These are phyloP conservation scores for Misopates orontium DNA, from an alignment of 257 asterid species.

Conservation along the genomic window DNA sequence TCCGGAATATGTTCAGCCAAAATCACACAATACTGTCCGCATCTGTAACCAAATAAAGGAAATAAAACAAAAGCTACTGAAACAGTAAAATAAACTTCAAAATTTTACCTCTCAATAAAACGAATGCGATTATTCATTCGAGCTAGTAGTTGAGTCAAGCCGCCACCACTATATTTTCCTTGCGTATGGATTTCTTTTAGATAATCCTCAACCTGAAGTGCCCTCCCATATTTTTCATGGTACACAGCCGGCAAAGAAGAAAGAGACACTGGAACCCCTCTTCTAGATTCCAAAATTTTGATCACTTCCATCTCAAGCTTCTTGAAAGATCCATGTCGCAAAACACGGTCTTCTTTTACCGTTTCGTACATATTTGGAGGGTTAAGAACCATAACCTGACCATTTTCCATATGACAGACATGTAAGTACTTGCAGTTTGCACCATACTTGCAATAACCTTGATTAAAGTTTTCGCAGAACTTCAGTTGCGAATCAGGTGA, in stretches of 20 bases:
- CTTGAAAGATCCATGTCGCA: constrained; percentile 22
- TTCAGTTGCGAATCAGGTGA: neutral
- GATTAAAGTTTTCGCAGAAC: constrained; percentile 29
- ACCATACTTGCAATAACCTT: constrained; percentile 38
- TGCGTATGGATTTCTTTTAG: constrained; percentile 19
- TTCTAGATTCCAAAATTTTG: constrained; percentile 28
- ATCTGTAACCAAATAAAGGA: constrained; percentile 1
- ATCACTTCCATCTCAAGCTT: constrained; percentile 31
- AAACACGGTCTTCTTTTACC: neutral
- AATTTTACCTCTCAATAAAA: constrained; percentile 25
- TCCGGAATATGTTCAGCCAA: constrained; percentile 27
- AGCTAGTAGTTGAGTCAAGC: constrained; percentile 25
- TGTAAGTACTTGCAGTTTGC: constrained; percentile 37
- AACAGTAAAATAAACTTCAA: neutral
- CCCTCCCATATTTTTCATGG: constrained; percentile 30
- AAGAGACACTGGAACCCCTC: constrained; percentile 35
- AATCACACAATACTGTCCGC: constrained; percentile 30
- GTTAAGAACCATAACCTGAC: constrained; percentile 30
- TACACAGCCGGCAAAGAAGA: constrained; percentile 34
- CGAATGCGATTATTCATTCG: constrained; percentile 29
- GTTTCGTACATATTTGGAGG: neutral
- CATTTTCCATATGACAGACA: constrained; percentile 19
- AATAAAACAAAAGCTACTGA: neutral
- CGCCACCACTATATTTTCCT: constrained; percentile 17
- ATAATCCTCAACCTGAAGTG: constrained; percentile 27